A percentile compares a stretch with the other conserved stretches of the same genome.
Evolutionary conservation across 306 rosid genomes (phyloP).

Genomic region (Acacia acuminata): DNA sequence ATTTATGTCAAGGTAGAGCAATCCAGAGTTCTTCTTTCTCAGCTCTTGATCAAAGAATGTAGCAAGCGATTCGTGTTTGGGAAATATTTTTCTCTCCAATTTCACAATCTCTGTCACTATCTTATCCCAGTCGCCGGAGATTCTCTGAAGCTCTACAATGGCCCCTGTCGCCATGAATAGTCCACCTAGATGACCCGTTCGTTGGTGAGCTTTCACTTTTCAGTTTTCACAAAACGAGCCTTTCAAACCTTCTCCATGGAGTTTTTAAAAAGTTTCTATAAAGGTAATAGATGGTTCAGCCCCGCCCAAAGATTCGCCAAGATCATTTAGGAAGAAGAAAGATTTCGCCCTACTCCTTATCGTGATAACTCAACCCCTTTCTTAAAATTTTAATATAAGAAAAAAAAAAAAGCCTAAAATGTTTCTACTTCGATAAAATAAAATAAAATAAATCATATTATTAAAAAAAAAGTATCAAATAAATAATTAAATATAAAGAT

Average conservation of each 20-base stretch:
- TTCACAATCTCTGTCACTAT: constrained; percentile 72
- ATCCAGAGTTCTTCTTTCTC: constrained; percentile 65
- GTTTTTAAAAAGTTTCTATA: too few species aligned
- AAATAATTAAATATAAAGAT: not conserved
- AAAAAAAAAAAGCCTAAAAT: too few species aligned
- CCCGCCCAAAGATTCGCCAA: too few species aligned
- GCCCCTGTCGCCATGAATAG: constrained; percentile 44
- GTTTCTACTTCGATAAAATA: not conserved
- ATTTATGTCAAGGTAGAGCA: constrained; percentile 59
- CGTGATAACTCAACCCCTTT: too few species aligned
- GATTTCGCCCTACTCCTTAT: too few species aligned
- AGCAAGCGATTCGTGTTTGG: constrained; percentile 86
- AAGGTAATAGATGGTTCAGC: too few species aligned
- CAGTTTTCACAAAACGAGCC: not conserved
- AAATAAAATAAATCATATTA: not conserved
- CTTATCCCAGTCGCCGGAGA: constrained; percentile 46
- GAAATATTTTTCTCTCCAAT: constrained; percentile 75
- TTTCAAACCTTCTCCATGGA: not conserved
- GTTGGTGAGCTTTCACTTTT: not conserved
- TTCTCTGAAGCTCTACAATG: constrained; percentile 56
- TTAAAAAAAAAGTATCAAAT: too few species aligned
- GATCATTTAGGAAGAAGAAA: too few species aligned
- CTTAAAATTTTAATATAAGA: too few species aligned
- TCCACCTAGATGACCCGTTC: not conserved
- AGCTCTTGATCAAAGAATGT: constrained; percentile 70